Percentiles rank a stretch among this genome's conserved stretches.
Conservation (phyloP, 805 yeast genomes). For the Debaryomyces hansenii region DNA sequence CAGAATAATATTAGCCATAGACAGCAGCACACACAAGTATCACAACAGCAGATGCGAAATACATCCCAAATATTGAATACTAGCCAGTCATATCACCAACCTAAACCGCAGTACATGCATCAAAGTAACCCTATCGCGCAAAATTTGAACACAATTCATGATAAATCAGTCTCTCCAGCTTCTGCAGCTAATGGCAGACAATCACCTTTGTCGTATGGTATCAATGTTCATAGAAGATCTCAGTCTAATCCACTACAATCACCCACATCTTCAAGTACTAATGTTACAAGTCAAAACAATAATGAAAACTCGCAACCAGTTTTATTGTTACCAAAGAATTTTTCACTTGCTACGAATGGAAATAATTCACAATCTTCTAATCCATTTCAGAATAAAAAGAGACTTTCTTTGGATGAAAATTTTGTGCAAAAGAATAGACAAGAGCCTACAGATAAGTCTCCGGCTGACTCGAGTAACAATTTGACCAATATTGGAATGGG, state of each 20-base stretch:
- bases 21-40: no score
- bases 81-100: constrained; percentile 24
- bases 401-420: constrained; percentile 26
- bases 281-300: constrained; percentile 7
- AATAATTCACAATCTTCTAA: constrained; percentile 1
- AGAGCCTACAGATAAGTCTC: neutral
- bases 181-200: constrained; percentile 9
- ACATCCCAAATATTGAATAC: no score
- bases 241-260: constrained; percentile 34
- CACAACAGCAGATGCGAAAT: no score
- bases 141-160: constrained; percentile 13
- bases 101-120: constrained; percentile 32
- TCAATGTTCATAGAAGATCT: constrained; percentile 27
- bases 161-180: constrained; percentile 26
- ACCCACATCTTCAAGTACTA: constrained; percentile 9
- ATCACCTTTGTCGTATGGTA: constrained; percentile 17
- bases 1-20: neutral
- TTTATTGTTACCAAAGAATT: constrained; percentile 50
- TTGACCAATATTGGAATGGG: constrained; percentile 19
- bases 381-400: constrained; percentile 17
- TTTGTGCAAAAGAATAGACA: constrained; percentile 5
- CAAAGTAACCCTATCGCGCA: constrained; percentile 6
- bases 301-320: constrained; percentile 42
- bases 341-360: constrained; percentile 22
- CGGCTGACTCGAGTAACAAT: constrained; percentile 9